These are phyloP conservation scores for Globisporangium spiculum DNA, from an alignment of 352 stramenopile species.

Conservation along the genomic window DNA sequence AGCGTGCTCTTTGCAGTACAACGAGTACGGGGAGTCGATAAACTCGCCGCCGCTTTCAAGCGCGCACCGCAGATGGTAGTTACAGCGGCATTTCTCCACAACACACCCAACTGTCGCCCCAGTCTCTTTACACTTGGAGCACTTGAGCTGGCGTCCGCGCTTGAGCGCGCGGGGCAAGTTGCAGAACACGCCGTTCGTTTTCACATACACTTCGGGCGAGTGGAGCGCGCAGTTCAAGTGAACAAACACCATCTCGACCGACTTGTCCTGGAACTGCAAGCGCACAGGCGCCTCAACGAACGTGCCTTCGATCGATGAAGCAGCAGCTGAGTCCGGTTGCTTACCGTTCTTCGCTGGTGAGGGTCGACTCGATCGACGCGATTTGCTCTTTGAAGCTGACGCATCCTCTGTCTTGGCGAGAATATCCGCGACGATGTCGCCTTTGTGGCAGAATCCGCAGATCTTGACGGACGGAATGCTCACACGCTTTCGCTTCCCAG, in stretches of 20 bases:
- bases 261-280: slow-evolving; percentile 65
- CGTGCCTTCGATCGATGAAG: slow-evolving; percentile 47
- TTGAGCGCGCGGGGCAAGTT: slow-evolving; percentile 77
- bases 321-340: slow-evolving; percentile 14
- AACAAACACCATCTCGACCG: slow-evolving; percentile 62
- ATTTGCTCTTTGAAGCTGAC: slow-evolving; percentile 10
- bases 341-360: slow-evolving; percentile 14
- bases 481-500: slow-evolving; percentile 18
- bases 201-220: slow-evolving; percentile 80
- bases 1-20: slow-evolving; percentile 74
- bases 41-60: slow-evolving; percentile 72
- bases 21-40: slow-evolving; percentile 61
- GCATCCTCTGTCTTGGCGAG: slow-evolving; percentile 5
- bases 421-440: slow-evolving; percentile 31
- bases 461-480: slow-evolving; percentile 30
- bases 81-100: slow-evolving; percentile 70
- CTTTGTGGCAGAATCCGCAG: slow-evolving; percentile 59
- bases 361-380: slow-evolving; percentile 15
- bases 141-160: slow-evolving; percentile 73
- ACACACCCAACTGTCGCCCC: slow-evolving; percentile 79
- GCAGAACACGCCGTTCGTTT: slow-evolving; percentile 77
- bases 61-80: slow-evolving; percentile 79
- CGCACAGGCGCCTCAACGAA: slow-evolving; percentile 78
- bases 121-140: slow-evolving; percentile 56
- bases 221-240: slow-evolving; percentile 84